A percentile compares a stretch with the other conserved stretches of the same genome.
These are phyloP conservation scores for Termitomyces heimii DNA, from an alignment of 768 basidiomycete genomes.

Conservation along the genomic window DNA sequence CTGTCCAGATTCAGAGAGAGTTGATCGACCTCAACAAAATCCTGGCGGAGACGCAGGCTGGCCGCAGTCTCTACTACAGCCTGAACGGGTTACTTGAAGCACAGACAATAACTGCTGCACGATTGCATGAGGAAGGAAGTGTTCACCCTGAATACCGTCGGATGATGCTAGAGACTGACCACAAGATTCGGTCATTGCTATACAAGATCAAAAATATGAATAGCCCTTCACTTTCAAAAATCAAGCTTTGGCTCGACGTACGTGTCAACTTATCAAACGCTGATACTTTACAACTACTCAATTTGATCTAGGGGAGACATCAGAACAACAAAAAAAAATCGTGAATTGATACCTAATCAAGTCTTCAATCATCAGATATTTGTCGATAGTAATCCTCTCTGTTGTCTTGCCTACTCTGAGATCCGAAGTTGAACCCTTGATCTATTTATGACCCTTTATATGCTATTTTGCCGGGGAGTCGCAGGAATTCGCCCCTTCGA, in stretches of 20 bases:
- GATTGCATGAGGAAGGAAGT: neutral
- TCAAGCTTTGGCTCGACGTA: constrained; percentile 4
- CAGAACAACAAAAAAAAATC: neutral
- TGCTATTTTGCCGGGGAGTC: neutral
- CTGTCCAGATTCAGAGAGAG: constrained; percentile 7
- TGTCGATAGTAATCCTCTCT: neutral
- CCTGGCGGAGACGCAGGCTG: constrained; percentile 7
- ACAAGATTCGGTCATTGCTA: constrained; percentile 5
- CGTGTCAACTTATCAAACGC: neutral
- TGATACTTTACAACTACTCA: too few species aligned
- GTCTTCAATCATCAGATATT: neutral
- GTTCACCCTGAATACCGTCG: neutral
- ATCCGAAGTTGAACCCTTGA: neutral
- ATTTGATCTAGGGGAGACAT: neutral
- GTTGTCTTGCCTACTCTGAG: too few species aligned
- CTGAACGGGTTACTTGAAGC: constrained; percentile 4
- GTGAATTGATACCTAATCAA: neutral
- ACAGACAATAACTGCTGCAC: neutral
- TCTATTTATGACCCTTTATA: neutral
- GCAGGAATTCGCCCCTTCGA: neutral
- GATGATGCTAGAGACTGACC: neutral
- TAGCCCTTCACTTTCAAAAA: constrained; percentile 1
- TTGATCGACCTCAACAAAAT: constrained; percentile 7
- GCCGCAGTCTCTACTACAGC: constrained; percentile 1
- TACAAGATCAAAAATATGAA: constrained; percentile 4